Conservation (phyloP, 2,329 filamentous ascomycete species). For the Proliferodiscus dingleyae region DNA sequence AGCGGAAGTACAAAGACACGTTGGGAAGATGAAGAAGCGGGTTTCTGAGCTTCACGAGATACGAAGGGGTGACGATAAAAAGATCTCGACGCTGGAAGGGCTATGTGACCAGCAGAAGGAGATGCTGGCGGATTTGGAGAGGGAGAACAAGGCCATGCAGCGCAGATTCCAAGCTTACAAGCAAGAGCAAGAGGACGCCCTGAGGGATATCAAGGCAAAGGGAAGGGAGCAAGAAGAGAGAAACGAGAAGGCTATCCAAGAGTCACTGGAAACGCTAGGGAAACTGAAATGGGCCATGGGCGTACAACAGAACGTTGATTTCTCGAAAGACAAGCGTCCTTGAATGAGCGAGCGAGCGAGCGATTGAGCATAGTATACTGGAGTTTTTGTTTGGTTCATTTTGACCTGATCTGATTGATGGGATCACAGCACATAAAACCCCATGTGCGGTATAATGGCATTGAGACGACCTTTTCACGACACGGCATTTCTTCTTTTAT, state of each 20-base stretch:
- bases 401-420: no score
- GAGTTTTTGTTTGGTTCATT: no score
- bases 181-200: constrained; percentile 54
- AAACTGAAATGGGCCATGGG: constrained; percentile 71
- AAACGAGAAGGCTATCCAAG: constrained; percentile 53
- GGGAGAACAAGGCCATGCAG: constrained; percentile 58
- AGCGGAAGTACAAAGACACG: constrained; percentile 51
- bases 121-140: constrained; percentile 56
- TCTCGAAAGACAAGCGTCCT: neutral
- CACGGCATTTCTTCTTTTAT: no score
- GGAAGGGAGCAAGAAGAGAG: constrained; percentile 55
- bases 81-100: constrained; percentile 59
- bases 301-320: constrained; percentile 53
- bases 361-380: neutral
- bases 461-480: no score
- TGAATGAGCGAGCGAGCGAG: constrained; percentile 45
- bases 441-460: no score
- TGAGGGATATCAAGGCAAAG: constrained; percentile 54
- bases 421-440: no score
- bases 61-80: constrained; percentile 55
- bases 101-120: constrained; percentile 69
- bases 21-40: constrained; percentile 46
- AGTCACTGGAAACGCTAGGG: constrained; percentile 55
- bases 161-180: constrained; percentile 61
- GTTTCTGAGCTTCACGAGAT: constrained; percentile 52